Percentiles rank a stretch among this genome's conserved stretches.
Conservation (phyloP, 1,284 basidiomycete genomes). For the Pyrrhoderma noxium region DNA sequence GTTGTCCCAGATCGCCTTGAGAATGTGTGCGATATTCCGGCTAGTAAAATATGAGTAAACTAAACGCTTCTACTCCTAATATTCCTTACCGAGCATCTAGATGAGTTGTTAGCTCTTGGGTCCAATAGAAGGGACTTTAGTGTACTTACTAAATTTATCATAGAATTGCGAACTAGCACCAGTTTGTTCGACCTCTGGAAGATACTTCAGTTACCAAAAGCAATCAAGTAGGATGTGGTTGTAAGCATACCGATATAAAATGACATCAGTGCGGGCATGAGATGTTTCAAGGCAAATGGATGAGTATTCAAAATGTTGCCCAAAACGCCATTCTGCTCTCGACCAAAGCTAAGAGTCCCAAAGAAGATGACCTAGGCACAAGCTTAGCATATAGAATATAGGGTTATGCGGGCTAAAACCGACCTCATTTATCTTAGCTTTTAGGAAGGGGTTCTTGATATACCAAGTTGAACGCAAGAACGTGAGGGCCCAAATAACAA, state of each 20-base stretch:
- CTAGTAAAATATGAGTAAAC: constrained; percentile 32
- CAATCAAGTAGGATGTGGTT: neutral
- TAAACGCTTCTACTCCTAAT: constrained; percentile 6
- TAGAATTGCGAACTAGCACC: constrained; percentile 98
- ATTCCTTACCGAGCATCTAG: constrained; percentile 48
- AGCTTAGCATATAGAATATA: too few species aligned
- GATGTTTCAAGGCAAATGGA: constrained; percentile 76
- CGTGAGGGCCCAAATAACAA: constrained; percentile 86
- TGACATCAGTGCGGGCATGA: constrained; percentile 89
- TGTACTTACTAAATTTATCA: constrained; percentile 85
- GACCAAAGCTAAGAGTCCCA: constrained; percentile 71
- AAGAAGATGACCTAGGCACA: constrained; percentile 74
- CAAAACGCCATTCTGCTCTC: constrained; percentile 73
- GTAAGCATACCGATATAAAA: constrained; percentile 82
- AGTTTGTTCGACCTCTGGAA: constrained; percentile 89
- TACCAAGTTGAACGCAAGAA: constrained; percentile 95
- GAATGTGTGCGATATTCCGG: constrained; percentile 77
- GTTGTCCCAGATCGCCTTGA: constrained; percentile 88
- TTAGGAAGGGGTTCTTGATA: constrained; percentile 98
- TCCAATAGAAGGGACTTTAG: constrained; percentile 18
- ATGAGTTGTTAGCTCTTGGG: constrained; percentile 2
- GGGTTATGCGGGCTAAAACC: too few species aligned
- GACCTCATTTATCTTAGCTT: constrained; percentile 95
- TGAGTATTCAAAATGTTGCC: constrained; percentile 81
- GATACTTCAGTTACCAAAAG: neutral